phyloP scores from a whole-genome alignment of 768 basidiomycete genomes.

The Termitomyces sp. region DNA sequence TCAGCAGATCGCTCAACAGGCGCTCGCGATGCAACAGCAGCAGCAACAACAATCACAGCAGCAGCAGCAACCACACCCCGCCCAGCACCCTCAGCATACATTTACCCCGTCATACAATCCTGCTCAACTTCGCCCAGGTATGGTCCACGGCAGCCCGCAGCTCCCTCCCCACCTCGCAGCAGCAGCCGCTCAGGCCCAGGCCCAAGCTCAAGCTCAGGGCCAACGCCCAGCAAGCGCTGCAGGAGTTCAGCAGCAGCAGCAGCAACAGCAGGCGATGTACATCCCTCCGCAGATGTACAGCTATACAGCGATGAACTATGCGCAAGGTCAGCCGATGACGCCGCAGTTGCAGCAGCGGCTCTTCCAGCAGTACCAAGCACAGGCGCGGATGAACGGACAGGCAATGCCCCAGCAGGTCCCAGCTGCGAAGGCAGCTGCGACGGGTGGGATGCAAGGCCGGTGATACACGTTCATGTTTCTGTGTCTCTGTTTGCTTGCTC shows the following conservation, averaged over 20 bases:
- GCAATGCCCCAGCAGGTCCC: conserved; percentile 11
- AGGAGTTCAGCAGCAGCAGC: conserved; percentile 14
- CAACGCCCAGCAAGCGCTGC: conserved; percentile 16
- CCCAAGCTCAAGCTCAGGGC: conserved; percentile 9
- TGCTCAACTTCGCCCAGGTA: conserved; percentile 29
- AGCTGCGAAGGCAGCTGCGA: conserved; percentile 10
- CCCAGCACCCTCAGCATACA: conserved; percentile 26
- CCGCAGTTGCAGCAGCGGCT: conserved; percentile 11
- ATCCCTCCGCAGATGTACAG: conserved; percentile 20
- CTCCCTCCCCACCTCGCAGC: conserved; percentile 19
- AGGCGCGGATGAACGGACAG: conserved; percentile 7
- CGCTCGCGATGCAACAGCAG: conserved; percentile 14
- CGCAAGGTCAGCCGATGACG: conserved; percentile 10
- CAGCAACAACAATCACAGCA: conserved; percentile 16
- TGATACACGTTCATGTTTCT: neutral
- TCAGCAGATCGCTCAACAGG: conserved; percentile 12
- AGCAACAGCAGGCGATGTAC: conserved; percentile 17
- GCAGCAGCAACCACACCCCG: conserved; percentile 14
- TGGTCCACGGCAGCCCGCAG: conserved; percentile 27
- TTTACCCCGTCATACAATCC: conserved; percentile 33
- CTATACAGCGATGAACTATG: conserved; percentile 16
- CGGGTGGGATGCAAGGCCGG: conserved; percentile 16
- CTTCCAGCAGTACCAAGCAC: conserved; percentile 6
- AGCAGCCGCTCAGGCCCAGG: conserved; percentile 19
- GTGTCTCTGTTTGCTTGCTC: neutral